Evolutionary conservation across 2,329 filamentous ascomycete genomes (phyloP), one percentile per base, ranked within the genome.

Genomic region (Claviceps lovelessii): DNA sequence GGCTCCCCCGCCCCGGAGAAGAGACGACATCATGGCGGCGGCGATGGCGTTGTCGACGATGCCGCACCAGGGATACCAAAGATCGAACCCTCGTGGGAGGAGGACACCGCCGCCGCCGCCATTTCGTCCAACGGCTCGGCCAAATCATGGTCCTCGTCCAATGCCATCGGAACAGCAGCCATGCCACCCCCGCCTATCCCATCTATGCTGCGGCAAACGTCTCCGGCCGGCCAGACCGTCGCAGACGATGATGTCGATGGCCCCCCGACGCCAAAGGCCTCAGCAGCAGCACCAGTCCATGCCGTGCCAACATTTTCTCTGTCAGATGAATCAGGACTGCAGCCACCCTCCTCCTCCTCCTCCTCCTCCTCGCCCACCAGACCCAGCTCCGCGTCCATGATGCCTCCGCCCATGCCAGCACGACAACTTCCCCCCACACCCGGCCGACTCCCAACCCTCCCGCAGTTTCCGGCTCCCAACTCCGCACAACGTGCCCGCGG

Each of bases 201-300:
- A 28, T 64, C 62, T 55, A 60, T 59, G 60, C 61, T 63, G 57
- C 63, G 57, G 45, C 63, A 55, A 39, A 62, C 59, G 7, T 5
- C 47, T 4, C 3, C 19, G 6, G 49, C 11, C 7, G 19, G 8
- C 35, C 35, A 28, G 33, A 59, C 56, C 54, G 58, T 64, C 56
- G 48, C 61, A 48, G 60, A 64, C 39, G 67, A 68, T 5, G 48
- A 61, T 48, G 60, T 64, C 39, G 67, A 68, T 5, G 67, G 72
- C 49, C 74, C 78, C 55, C 73, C 73, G 0, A 81, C 79, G 0
- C 78, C 79, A 10, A 80, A 76, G 61, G 76, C 78, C 49, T 58
- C 62, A 0, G 55, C 66, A 19, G 52, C 57, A 35, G 54, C 52
- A 6, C 60, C 61, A 15, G 56, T 61, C 33, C 59, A 62, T 11